Conservation (phyloP, 306 rosid species). For the Betula pendula region DNA sequence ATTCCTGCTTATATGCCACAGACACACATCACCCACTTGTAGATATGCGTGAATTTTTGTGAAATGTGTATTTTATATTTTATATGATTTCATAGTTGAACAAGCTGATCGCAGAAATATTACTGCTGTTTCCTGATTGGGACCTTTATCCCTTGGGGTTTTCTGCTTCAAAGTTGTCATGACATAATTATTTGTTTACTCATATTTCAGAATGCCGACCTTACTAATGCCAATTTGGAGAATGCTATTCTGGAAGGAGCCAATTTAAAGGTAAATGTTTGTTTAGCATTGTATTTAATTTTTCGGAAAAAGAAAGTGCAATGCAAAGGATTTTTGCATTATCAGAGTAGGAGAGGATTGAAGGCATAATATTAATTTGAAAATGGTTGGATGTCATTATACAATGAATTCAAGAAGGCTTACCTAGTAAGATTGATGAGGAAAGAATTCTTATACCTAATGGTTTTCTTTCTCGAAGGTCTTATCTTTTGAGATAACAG, state of each 20-base stretch:
- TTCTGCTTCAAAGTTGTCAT: not conserved
- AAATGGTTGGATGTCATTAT: too few relatives aligned
- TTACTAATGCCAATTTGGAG: constrained; percentile 88
- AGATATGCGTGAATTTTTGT: not conserved
- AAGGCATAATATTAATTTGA: too few relatives aligned
- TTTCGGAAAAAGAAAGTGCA: too few relatives aligned
- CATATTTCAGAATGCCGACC: constrained; percentile 80
- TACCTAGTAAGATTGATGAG: not conserved
- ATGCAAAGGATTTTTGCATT: too few relatives aligned
- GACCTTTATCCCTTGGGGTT: not conserved
- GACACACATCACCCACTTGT: not conserved
- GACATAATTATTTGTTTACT: constrained; percentile 15
- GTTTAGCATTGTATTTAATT: constrained; percentile 10
- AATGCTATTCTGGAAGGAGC: constrained; percentile 94
- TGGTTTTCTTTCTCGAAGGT: not conserved
- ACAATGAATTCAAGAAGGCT: too few relatives aligned
- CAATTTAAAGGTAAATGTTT: constrained; percentile 75
- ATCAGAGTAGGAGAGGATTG: too few relatives aligned
- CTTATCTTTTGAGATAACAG: not conserved
- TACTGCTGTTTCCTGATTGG: not conserved
- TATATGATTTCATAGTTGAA: not conserved
- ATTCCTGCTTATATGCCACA: not conserved
- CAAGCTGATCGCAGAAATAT: not conserved
- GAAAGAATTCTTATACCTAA: not conserved
- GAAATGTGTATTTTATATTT: not conserved